Evolutionary conservation across 139 green algal species (phyloP).

Genomic region (Chloropicon primus): DNA sequence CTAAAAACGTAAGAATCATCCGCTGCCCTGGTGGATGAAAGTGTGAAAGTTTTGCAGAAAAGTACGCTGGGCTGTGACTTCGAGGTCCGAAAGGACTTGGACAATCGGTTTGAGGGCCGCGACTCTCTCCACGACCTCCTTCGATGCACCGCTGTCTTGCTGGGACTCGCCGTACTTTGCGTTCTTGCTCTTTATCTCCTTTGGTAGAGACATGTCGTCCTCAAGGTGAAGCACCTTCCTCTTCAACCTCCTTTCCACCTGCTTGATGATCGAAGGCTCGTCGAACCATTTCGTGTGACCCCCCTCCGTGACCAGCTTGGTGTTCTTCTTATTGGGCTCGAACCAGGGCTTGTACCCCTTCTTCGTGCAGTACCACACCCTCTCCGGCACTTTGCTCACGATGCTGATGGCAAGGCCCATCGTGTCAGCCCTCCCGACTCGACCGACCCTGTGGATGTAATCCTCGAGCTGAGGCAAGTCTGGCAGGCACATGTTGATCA

Average conservation of each 20-base stretch:
- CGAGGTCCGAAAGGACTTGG: background rate
- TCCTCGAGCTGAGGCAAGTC: slow-evolving; percentile 52
- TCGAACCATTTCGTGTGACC: slow-evolving; percentile 29
- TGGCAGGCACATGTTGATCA: slow-evolving; percentile 83
- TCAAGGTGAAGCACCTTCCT: slow-evolving; percentile 24
- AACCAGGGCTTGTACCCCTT: slow-evolving; percentile 74
- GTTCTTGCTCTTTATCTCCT: slow-evolving; percentile 10
- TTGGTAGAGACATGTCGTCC: slow-evolving; percentile 44
- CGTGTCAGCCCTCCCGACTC: slow-evolving; percentile 52
- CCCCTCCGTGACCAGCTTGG: slow-evolving; percentile 33
- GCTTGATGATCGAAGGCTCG: slow-evolving; percentile 18
- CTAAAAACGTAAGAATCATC: too few species aligned
- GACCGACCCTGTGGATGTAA: slow-evolving; percentile 68
- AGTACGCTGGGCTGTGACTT: background rate
- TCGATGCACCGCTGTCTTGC: background rate
- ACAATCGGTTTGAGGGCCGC: background rate
- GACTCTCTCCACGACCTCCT: background rate
- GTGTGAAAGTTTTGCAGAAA: background rate
- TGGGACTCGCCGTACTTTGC: background rate
- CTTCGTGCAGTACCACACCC: slow-evolving; percentile 56
- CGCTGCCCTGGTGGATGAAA: too few species aligned
- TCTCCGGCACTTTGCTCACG: slow-evolving; percentile 50
- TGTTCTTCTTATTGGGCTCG: slow-evolving; percentile 40
- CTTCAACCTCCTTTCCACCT: slow-evolving; percentile 46
- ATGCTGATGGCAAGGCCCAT: slow-evolving; percentile 61